Evolutionary conservation across 1,284 basidiomycete species (phyloP).

Genomic region (Chalciporus sp.): DNA sequence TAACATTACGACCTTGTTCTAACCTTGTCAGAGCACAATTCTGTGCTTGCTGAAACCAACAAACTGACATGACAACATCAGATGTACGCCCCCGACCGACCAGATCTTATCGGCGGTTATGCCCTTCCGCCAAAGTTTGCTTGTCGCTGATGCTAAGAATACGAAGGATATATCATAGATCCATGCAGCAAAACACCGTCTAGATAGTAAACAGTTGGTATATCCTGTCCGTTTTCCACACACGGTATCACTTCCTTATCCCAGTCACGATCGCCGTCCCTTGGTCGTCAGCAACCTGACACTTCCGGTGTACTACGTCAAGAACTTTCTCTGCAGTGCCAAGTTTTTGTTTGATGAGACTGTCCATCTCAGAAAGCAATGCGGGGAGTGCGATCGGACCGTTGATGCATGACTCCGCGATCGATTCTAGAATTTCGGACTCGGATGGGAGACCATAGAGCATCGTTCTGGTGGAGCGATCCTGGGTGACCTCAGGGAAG

Average conservation of each 20-base stretch:
- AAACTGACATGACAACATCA: constrained; percentile 7
- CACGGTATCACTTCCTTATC: constrained; percentile 51
- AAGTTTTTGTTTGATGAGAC: constrained; percentile 54
- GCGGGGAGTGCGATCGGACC: constrained; percentile 59
- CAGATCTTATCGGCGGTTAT: neutral
- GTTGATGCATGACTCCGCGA: constrained; percentile 59
- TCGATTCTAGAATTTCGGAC: constrained; percentile 60
- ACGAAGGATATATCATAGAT: neutral
- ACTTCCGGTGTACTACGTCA: constrained; percentile 70
- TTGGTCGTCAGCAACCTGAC: constrained; percentile 56
- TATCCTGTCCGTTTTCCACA: constrained; percentile 1
- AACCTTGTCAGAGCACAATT: constrained; percentile 9
- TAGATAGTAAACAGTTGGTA: neutral
- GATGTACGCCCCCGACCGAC: neutral
- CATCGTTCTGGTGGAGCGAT: constrained; percentile 43
- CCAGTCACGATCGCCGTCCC: constrained; percentile 59
- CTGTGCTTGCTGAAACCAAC: constrained; percentile 21
- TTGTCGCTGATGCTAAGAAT: neutral
- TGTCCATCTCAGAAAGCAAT: constrained; percentile 58
- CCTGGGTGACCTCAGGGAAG: constrained; percentile 41
- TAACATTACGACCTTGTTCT: constrained; percentile 34
- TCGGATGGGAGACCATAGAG: constrained; percentile 70
- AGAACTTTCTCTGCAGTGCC: constrained; percentile 75
- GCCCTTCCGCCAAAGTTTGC: neutral
- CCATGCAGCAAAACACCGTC: neutral